A percentile compares a stretch with the other conserved stretches of the same genome.
Evolutionary conservation across 1,139 yeast genomes (phyloP).

Genomic region (Candida glucosophila): DNA sequence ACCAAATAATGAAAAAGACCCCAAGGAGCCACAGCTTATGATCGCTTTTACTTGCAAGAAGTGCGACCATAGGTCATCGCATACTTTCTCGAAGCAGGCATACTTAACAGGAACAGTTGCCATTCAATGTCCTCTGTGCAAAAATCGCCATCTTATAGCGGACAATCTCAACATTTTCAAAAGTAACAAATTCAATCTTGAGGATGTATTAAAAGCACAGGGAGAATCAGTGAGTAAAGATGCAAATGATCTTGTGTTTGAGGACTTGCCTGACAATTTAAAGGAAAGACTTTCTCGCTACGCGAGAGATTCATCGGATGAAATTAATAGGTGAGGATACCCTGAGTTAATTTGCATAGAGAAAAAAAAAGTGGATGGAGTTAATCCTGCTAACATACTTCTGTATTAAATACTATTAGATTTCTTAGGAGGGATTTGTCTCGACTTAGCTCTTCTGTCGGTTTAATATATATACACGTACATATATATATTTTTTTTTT

Average conservation of each 20-base stretch:
- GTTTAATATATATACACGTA: too few relatives aligned
- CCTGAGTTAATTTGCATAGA: too few relatives aligned
- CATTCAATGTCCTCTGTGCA: slow-evolving; percentile 88
- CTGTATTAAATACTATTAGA: too few relatives aligned
- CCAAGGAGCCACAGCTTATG: slow-evolving; percentile 70
- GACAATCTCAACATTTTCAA: slow-evolving; percentile 83
- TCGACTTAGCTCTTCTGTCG: too few relatives aligned
- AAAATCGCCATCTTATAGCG: slow-evolving; percentile 82
- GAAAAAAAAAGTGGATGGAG: too few relatives aligned
- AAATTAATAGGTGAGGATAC: slow-evolving; percentile 11
- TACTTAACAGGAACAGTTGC: slow-evolving; percentile 81
- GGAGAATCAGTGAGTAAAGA: slow-evolving; percentile 66
- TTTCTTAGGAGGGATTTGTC: too few relatives aligned
- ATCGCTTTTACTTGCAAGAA: slow-evolving; percentile 89
- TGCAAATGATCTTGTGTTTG: slow-evolving; percentile 58
- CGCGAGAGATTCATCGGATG: slow-evolving; percentile 56
- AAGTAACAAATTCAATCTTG: slow-evolving; percentile 65
- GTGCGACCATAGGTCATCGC: slow-evolving; percentile 78
- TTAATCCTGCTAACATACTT: too few relatives aligned
- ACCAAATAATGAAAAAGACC: too few relatives aligned
- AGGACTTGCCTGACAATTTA: slow-evolving; percentile 65
- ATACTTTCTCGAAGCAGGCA: slow-evolving; percentile 84
- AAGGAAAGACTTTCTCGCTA: slow-evolving; percentile 48
- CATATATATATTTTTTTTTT: too few relatives aligned
- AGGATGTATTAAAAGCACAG: slow-evolving; percentile 67